Conservation (phyloP, 176 grass and related monocot species). For the Urochloa ruziziensis region DNA sequence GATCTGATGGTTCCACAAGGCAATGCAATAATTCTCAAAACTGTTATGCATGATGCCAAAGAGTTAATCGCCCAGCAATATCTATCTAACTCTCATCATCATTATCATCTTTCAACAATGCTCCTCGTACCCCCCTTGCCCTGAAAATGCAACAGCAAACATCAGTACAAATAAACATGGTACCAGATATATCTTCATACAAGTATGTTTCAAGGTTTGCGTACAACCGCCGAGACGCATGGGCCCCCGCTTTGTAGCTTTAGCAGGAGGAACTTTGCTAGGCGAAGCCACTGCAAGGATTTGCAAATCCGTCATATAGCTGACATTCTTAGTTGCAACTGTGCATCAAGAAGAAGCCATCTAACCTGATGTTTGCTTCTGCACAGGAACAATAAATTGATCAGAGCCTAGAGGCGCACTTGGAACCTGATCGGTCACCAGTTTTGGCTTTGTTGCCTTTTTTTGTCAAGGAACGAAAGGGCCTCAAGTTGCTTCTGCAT, state of each 20-base stretch:
- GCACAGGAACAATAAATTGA: constrained; percentile 36
- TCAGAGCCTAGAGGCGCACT: constrained; percentile 43
- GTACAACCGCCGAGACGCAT: constrained; percentile 56
- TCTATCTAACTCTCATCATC: constrained; percentile 50
- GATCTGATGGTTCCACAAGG: too few species aligned
- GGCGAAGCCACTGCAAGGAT: constrained; percentile 46
- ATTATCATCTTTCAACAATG: constrained; percentile 67
- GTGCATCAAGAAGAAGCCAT: constrained; percentile 22
- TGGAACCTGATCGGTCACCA: constrained; percentile 48
- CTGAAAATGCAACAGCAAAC: constrained; percentile 29
- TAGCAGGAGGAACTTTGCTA: constrained; percentile 36
- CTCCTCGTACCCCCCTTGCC: constrained; percentile 66
- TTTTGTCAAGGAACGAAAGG: constrained; percentile 92
- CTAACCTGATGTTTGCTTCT: constrained; percentile 57
- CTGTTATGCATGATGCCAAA: neutral
- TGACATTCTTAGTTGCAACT: constrained; percentile 15
- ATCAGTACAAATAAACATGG: too few species aligned
- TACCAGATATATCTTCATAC: too few species aligned
- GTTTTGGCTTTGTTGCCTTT: constrained; percentile 71
- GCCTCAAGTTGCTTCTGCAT: constrained; percentile 82
- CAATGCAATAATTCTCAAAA: neutral
- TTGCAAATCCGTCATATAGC: constrained; percentile 24
- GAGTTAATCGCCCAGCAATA: neutral
- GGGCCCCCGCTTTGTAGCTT: constrained; percentile 45
- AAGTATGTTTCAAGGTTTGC: neutral